Conservation (phyloP, 768 basidiomycete species). For the Russula abietina region DNA sequence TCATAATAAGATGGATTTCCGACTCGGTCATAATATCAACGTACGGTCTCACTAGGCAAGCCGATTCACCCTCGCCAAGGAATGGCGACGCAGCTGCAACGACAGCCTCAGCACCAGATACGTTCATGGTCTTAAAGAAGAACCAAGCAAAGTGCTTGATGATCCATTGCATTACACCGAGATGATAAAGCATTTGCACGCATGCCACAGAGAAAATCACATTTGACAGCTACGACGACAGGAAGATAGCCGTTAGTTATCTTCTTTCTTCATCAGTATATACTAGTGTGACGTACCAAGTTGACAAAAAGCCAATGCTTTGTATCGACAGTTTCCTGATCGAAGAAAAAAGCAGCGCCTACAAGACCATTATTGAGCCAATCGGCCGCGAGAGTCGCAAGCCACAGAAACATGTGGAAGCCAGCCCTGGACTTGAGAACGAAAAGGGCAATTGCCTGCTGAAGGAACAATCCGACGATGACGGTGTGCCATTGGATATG, state of each 20-base stretch:
- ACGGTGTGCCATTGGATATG: conserved; percentile 79
- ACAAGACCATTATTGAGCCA: conserved; percentile 62
- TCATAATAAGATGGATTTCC: conserved; percentile 82
- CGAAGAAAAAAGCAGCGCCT: conserved; percentile 82
- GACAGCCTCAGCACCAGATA: conserved; percentile 93
- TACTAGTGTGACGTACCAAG: conserved; percentile 41
- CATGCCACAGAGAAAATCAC: conserved; percentile 95
- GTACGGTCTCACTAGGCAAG: conserved; percentile 79
- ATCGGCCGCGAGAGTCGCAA: conserved; percentile 74
- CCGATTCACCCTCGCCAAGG: conserved; percentile 87
- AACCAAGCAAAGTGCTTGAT: conserved; percentile 87
- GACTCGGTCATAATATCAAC: conserved; percentile 80
- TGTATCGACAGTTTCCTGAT: conserved; percentile 45
- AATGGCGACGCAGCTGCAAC: conserved; percentile 90
- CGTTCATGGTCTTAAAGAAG: conserved; percentile 86
- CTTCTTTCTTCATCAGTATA: neutral
- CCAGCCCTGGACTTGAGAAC: conserved; percentile 83
- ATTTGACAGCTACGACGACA: conserved; percentile 46
- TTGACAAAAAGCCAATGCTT: conserved; percentile 88
- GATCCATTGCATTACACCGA: conserved; percentile 93
- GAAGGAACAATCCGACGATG: conserved; percentile 77
- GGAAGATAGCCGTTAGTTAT: neutral
- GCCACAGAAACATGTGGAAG: conserved; percentile 79
- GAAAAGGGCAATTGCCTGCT: conserved; percentile 83
- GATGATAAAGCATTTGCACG: conserved; percentile 85